Percentiles rank a stretch among this genome's conserved stretches.
These are phyloP conservation scores for Pyrus pyrifolia DNA, from an alignment of 306 rosid species.

Conservation along the genomic window DNA sequence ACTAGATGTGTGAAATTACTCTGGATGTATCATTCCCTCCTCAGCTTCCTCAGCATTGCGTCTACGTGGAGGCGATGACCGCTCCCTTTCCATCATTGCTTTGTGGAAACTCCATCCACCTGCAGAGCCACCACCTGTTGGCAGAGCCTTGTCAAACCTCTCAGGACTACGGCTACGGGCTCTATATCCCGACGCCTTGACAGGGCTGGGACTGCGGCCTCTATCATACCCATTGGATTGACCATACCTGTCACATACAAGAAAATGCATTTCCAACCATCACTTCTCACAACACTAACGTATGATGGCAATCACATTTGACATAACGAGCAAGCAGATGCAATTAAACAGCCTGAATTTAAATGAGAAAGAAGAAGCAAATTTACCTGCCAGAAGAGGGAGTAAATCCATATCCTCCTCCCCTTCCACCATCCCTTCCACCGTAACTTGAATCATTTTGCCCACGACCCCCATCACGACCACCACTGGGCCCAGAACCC, in stretches of 20 bases:
- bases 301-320: neutral
- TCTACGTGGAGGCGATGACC: conserved; percentile 18
- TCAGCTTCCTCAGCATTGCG: conserved; percentile 50
- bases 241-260: conserved; percentile 44
- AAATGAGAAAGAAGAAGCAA: neutral
- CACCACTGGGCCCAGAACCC: conserved; percentile 55
- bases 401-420: conserved; percentile 49
- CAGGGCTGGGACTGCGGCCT: conserved; percentile 72
- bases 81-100: conserved; percentile 53
- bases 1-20: neutral
- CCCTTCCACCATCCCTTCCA: conserved; percentile 45
- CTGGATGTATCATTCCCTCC: conserved; percentile 63
- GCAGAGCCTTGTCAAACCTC: conserved; percentile 36
- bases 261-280: neutral
- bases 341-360: neutral
- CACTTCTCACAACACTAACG: conserved; percentile 1
- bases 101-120: conserved; percentile 58
- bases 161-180: conserved; percentile 60
- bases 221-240: conserved; percentile 21
- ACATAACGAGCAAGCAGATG: neutral
- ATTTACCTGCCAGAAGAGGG: conserved; percentile 57
- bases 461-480: conserved; percentile 62
- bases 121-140: conserved; percentile 23
- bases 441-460: conserved; percentile 54
- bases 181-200: conserved; percentile 38